These are phyloP conservation scores for Lasiosphaeria ovina DNA, from an alignment of 495 filamentous ascomycete genomes.

Conservation along the genomic window DNA sequence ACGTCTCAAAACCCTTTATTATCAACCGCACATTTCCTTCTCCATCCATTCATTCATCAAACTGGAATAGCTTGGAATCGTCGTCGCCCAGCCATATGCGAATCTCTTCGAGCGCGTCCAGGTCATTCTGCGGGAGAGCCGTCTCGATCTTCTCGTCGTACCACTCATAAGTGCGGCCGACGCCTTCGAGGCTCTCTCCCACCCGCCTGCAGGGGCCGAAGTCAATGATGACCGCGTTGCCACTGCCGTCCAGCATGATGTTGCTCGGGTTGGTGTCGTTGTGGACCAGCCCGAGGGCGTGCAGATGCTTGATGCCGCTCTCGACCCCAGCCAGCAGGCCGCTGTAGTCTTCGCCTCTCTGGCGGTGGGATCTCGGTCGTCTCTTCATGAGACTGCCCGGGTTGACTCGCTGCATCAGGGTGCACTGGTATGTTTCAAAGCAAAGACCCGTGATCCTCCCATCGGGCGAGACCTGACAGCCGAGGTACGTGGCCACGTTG, in stretches of 20 bases:
- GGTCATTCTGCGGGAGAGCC: conserved; percentile 6
- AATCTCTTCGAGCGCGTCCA: conserved; percentile 8
- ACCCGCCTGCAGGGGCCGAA: conserved; percentile 13
- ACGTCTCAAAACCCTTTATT: no score
- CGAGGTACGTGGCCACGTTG: conserved; percentile 5
- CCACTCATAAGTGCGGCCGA: neutral
- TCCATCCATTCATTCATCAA: no score
- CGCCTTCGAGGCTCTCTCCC: conserved; percentile 7
- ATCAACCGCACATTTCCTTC: no score
- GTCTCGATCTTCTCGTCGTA: conserved; percentile 6
- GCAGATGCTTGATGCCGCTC: conserved; percentile 30
- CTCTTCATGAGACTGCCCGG: neutral
- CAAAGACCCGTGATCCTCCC: conserved; percentile 9
- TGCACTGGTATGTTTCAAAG: conserved; percentile 3
- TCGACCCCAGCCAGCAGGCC: neutral
- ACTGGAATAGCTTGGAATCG: conserved; percentile 5
- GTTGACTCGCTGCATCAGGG: neutral
- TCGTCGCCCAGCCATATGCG: conserved; percentile 2
- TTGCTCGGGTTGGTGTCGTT: conserved; percentile 42
- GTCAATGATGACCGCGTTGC: conserved; percentile 21
- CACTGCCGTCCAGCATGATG: conserved; percentile 34
- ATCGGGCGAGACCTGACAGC: neutral
- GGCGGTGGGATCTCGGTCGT: neutral
- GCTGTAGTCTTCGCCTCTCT: conserved; percentile 1
- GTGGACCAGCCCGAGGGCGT: conserved; percentile 36